Conservation (phyloP, 805 yeast species). For the Lachancea waltii region DNA sequence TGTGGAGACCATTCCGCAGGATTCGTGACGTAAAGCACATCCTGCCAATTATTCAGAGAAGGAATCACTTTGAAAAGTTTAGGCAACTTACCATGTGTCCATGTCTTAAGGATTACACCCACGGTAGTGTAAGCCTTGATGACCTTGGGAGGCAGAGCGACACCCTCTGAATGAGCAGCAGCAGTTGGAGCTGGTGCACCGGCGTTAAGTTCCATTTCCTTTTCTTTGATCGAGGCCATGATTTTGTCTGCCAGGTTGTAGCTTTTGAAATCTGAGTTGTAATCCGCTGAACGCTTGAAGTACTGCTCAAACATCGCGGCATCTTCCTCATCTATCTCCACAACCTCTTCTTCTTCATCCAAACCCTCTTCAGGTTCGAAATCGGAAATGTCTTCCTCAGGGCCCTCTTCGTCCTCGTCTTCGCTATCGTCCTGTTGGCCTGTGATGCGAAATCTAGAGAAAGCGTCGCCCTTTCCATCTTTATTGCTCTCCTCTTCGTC, state of each 20-base stretch:
- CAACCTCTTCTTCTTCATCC: constrained; percentile 50
- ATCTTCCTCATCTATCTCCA: constrained; percentile 70
- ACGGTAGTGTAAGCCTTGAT: constrained; percentile 91
- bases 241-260: constrained; percentile 86
- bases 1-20: constrained; percentile 95
- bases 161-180: constrained; percentile 49
- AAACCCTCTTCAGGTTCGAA: constrained; percentile 45
- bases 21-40: constrained; percentile 82
- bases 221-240: constrained; percentile 80
- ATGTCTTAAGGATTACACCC: constrained; percentile 77
- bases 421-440: constrained; percentile 48
- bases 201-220: constrained; percentile 38
- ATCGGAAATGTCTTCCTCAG: constrained; percentile 41
- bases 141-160: constrained; percentile 89
- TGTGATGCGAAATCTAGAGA: constrained; percentile 30
- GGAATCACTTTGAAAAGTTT: constrained; percentile 94
- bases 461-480: constrained; percentile 26
- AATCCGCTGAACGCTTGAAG: constrained; percentile 41
- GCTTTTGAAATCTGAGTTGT: constrained; percentile 37
- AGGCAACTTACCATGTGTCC: constrained; percentile 96
- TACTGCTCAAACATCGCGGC: constrained; percentile 78
- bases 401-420: constrained; percentile 37
- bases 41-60: constrained; percentile 90
- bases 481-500: constrained; percentile 47
- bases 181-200: constrained; percentile 14